Conservation (phyloP, 345 rosid genomes). For the Microthlaspi erraticum region DNA sequence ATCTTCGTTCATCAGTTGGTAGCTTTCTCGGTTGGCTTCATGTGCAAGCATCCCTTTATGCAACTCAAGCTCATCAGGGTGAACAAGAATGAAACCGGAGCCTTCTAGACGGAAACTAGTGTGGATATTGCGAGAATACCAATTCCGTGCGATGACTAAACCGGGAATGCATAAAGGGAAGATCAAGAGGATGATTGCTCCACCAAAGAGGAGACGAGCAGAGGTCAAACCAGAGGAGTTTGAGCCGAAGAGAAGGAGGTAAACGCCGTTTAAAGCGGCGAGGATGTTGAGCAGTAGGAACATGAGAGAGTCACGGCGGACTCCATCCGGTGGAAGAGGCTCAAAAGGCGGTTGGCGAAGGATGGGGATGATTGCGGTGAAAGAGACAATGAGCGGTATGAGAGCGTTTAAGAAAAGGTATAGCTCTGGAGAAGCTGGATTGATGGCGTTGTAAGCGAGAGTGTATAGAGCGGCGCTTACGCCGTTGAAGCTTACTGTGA, state of each 20-base stretch:
- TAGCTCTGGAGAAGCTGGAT: conserved; percentile 54
- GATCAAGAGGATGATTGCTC: conserved; percentile 74
- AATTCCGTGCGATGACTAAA: conserved; percentile 70
- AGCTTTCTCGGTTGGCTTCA: conserved; percentile 51
- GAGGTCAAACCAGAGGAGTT: conserved; percentile 36
- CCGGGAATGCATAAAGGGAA: conserved; percentile 82
- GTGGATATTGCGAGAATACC: conserved; percentile 68
- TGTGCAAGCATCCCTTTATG: conserved; percentile 68
- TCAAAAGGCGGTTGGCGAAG: conserved; percentile 84
- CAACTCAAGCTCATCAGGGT: conserved; percentile 86
- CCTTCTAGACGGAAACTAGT: conserved; percentile 64
- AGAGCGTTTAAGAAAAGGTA: conserved; percentile 83
- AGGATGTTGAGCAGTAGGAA: conserved; percentile 72
- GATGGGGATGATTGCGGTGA: conserved; percentile 70
- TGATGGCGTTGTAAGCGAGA: conserved; percentile 73
- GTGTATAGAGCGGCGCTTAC: conserved; percentile 90
- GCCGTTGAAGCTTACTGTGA: conserved; percentile 92
- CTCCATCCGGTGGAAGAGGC: conserved; percentile 72
- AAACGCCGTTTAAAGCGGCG: conserved; percentile 78
- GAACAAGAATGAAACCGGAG: conserved; percentile 77
- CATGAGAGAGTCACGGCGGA: conserved; percentile 70
- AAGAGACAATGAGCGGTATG: conserved; percentile 67
- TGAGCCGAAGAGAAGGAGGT: conserved; percentile 75
- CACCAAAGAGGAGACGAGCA: conserved; percentile 66
- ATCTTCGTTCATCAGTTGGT: conserved; percentile 41